Evolutionary conservation across 106 monocot genomes (phyloP), one percentile per base, ranked within the genome.

Genomic region (Dactylorhiza incarnata): DNA sequence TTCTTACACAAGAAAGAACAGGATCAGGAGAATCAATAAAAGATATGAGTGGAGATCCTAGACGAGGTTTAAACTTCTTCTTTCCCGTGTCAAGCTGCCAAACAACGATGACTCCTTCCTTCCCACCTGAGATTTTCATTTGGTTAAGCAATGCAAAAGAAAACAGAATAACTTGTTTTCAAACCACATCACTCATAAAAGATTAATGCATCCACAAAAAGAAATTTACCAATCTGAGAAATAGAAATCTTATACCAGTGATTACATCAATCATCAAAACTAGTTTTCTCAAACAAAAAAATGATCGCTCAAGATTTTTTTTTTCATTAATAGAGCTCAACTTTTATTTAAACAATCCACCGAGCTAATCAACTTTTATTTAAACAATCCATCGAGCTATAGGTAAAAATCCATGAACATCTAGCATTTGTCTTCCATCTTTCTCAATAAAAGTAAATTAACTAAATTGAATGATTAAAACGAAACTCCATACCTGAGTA

Each of bases 11-110:
- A 17, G 91, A 86, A 76, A 89, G 85, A 48, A 87, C 83, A 75
- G 87, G 87, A 83, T 97, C 91, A 46, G 85, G 82, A 55, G 91
- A 93, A 68, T 83, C 75, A 66, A 71, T 76, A 70, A 87, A 97
- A 81, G 78, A 91, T 72, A 94, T 74, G 25, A 97, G 84, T 65
- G 94, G 94, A 2, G 97, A 85, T 68, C 91, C 94, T 45, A 97
- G 45, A 23, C 91, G 86, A 75, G 97, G 91, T 80, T 91, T 87
- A 68, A 84, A 94, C 75, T 80, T 97, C 81, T 83, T 91, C 81
- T 89, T 94, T 50, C 94, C 97, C 6, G 86, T 94, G 77, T 93
- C 97, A 78, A 97, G 74, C 77, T 97, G 97, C 97, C 97, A 97
- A 71, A 97, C 82, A 9, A 94, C 97, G 74, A 97, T 86, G 66